A percentile compares a stretch with the other conserved stretches of the same genome.
Conservation (phyloP, 2,329 filamentous ascomycete species). For the Esteya vermicola region DNA sequence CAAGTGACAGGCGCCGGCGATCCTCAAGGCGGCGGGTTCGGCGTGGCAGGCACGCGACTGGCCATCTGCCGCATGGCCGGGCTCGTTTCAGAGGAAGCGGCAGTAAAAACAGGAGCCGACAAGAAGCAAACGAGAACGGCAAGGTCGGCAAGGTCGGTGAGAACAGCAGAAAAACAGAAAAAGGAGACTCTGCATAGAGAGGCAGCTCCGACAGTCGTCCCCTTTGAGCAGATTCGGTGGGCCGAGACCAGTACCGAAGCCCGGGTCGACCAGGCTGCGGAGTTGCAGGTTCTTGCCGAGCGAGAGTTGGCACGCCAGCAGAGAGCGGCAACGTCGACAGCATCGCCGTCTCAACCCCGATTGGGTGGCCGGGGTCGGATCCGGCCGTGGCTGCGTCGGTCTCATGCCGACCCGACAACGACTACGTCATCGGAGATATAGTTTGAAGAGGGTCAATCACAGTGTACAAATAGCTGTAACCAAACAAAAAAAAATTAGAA, state of each 20-base stretch:
- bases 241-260: slow-evolving; percentile 3
- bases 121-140: background rate
- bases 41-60: slow-evolving; percentile 18
- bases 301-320: slow-evolving; percentile 1
- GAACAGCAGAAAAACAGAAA: background rate
- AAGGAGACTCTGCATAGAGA: background rate
- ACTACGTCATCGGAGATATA: background rate
- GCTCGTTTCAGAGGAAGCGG: slow-evolving; percentile 11
- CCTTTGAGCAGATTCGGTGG: slow-evolving; percentile 19
- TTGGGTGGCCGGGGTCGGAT: background rate
- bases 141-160: background rate
- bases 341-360: too few species aligned
- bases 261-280: slow-evolving; percentile 6
- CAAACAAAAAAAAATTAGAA: too few species aligned
- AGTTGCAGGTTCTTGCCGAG: slow-evolving; percentile 6
- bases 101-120: background rate
- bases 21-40: slow-evolving; percentile 14
- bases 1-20: slow-evolving; percentile 21
- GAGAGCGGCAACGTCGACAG: too few species aligned
- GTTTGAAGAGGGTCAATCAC: background rate
- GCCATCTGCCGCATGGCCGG: slow-evolving; percentile 20
- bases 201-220: slow-evolving; percentile 12
- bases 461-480: too few species aligned
- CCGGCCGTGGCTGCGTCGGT: background rate
- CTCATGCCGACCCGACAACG: background rate